Conservation (phyloP, 306 rosid species). For the Erythrophleum fordii region DNA sequence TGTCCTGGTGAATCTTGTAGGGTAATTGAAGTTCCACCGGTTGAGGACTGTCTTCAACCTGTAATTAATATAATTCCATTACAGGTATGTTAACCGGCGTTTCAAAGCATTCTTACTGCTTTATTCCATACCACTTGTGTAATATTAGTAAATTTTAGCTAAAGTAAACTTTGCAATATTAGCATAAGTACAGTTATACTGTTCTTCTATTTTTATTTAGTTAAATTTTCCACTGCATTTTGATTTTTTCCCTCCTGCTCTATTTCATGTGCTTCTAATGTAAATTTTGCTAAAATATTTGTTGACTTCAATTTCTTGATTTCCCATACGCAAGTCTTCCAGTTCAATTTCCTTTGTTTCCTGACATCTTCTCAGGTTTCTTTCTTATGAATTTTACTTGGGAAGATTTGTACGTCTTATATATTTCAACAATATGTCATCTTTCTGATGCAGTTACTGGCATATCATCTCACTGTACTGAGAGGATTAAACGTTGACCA, state of each 20-base stretch:
- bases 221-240: neutral
- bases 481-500: conserved; percentile 96
- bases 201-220: conserved; percentile 5
- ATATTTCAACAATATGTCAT: conserved; percentile 11
- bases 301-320: conserved; percentile 5
- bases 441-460: conserved; percentile 73
- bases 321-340: conserved; percentile 25
- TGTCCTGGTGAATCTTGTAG: conserved; percentile 71
- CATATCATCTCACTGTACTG: conserved; percentile 95
- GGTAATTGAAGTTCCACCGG: conserved; percentile 86
- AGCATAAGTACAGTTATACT: conserved; percentile 10
- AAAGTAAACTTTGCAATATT: neutral
- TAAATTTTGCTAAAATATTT: neutral
- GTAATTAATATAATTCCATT: conserved; percentile 88
- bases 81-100: conserved; percentile 59
- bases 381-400: neutral
- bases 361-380: conserved; percentile 25
- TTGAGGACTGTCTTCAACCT: conserved; percentile 97
- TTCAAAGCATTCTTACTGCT: conserved; percentile 16
- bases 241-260: neutral
- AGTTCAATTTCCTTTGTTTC: conserved; percentile 17
- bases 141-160: neutral
- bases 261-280: neutral
- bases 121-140: conserved; percentile 7
- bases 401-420: conserved; percentile 3